phyloP scores from a whole-genome alignment of 768 basidiomycete genomes.

The Gloeophyllum trabeum region DNA sequence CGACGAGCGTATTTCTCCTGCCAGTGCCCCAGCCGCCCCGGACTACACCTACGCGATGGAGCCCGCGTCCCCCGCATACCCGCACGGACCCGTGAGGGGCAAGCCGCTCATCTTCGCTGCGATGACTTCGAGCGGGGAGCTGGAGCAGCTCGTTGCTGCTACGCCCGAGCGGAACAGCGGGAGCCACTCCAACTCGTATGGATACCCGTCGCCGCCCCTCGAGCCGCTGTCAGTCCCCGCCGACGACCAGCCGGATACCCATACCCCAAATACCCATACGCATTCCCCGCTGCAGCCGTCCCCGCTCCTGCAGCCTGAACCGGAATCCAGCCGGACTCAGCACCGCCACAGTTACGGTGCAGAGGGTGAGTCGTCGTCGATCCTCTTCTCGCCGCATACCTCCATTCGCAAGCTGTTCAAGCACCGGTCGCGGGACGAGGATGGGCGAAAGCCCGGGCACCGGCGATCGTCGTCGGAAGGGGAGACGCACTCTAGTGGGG shows the following conservation, averaged over 20 bases:
- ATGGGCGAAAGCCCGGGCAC: background rate
- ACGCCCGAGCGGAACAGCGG: background rate
- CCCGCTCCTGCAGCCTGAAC: background rate
- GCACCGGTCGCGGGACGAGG: background rate
- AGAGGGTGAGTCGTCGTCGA: background rate
- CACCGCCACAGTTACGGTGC: background rate
- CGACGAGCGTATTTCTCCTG: no score
- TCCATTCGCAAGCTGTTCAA: no score
- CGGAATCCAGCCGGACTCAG: background rate
- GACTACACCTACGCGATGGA: no score
- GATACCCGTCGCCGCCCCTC: no score
- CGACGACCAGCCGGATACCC: no score
- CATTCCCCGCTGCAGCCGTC: background rate
- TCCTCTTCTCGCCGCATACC: background rate
- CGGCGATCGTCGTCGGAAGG: background rate
- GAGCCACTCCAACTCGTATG: no score
- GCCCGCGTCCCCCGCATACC: no score
- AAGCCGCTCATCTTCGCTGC: slow-evolving; percentile 58
- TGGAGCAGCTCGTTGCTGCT: background rate
- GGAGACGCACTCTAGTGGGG: no score
- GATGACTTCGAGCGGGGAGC: no score
- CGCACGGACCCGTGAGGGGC: slow-evolving; percentile 18
- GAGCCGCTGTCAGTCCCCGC: no score
- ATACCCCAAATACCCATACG: no score
- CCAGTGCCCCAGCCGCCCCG: no score